A percentile compares a stretch with the other conserved stretches of the same genome.
These are phyloP conservation scores for Amphicarpaea edgeworthii DNA, from an alignment of 306 rosid genomes.

Conservation along the genomic window DNA sequence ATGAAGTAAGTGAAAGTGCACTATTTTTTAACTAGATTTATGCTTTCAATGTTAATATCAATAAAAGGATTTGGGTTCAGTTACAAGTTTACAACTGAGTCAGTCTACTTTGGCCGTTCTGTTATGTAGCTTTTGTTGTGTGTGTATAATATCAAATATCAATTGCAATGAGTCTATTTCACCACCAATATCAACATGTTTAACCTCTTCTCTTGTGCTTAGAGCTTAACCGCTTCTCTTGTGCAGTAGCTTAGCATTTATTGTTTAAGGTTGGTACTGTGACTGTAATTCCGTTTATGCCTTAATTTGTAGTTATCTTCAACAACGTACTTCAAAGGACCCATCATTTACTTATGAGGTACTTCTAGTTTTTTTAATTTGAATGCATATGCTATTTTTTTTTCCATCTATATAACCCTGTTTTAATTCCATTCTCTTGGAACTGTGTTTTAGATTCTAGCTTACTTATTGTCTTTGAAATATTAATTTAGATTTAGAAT, in stretches of 20 bases:
- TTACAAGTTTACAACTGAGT: not conserved
- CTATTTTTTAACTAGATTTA: conserved; percentile 15
- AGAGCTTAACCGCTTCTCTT: not conserved
- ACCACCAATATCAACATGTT: conserved; percentile 30
- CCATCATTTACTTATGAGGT: conserved; percentile 93
- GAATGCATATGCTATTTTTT: not conserved
- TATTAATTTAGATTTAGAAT: not conserved
- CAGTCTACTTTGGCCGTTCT: conserved; percentile 14
- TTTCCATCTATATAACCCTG: not conserved
- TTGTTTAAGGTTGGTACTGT: conserved; percentile 36
- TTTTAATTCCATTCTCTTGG: conserved; percentile 8
- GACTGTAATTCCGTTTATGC: conserved; percentile 34
- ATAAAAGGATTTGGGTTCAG: not conserved
- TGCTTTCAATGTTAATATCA: conserved; percentile 29
- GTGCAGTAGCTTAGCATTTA: conserved; percentile 25
- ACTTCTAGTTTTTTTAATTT: conserved; percentile 43
- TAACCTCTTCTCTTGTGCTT: not conserved
- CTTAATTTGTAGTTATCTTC: conserved; percentile 79
- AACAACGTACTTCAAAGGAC: conserved; percentile 78
- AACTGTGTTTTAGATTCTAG: conserved; percentile 43
- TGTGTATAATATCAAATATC: not conserved
- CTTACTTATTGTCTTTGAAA: not conserved
- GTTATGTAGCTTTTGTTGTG: not conserved
- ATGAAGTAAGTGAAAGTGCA: conserved; percentile 67
- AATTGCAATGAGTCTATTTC: not conserved